A percentile compares a stretch with the other conserved stretches of the same genome.
These are phyloP conservation scores for Wilcoxina mikolae DNA, from an alignment of 495 filamentous ascomycete genomes.

Conservation along the genomic window DNA sequence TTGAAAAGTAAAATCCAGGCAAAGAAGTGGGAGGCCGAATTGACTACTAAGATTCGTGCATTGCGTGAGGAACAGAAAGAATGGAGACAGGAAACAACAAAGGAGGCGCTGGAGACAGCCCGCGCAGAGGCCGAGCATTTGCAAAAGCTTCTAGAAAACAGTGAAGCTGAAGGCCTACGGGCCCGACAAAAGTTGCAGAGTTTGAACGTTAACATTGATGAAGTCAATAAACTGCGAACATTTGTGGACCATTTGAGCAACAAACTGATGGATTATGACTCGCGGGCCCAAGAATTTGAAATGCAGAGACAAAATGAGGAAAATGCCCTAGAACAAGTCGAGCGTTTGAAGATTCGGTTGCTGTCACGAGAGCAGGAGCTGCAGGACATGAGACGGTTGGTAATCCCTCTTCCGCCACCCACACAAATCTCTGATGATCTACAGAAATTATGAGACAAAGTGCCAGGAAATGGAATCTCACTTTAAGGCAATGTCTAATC, in stretches of 20 bases:
- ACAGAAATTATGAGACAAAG: conserved; percentile 33
- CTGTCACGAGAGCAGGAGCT: conserved; percentile 40
- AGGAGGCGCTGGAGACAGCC: conserved; percentile 38
- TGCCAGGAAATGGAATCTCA: conserved; percentile 32
- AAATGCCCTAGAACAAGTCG: conserved; percentile 37
- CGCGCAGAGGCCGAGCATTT: conserved; percentile 41
- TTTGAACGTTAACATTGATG: conserved; percentile 42
- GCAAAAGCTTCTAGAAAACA: conserved; percentile 42
- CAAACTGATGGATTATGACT: conserved; percentile 43
- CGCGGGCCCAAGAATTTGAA: conserved; percentile 40
- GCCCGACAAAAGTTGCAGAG: conserved; percentile 45
- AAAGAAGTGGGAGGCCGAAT: conserved; percentile 55
- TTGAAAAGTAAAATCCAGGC: conserved; percentile 47
- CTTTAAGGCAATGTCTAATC: conserved; percentile 28
- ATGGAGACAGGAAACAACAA: conserved; percentile 40
- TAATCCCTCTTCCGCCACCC: background rate
- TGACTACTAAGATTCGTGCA: conserved; percentile 42
- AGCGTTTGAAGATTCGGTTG: conserved; percentile 38
- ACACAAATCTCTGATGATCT: conserved; percentile 16
- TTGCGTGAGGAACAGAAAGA: conserved; percentile 54
- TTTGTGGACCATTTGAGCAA: conserved; percentile 44
- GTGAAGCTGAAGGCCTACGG: conserved; percentile 44
- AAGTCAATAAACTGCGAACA: conserved; percentile 42
- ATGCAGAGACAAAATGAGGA: conserved; percentile 38
- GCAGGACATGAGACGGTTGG: conserved; percentile 31